Evolutionary conservation across 2,329 filamentous ascomycete genomes (phyloP), one percentile per base, ranked within the genome.

Genomic region (Aspergillus melleus): DNA sequence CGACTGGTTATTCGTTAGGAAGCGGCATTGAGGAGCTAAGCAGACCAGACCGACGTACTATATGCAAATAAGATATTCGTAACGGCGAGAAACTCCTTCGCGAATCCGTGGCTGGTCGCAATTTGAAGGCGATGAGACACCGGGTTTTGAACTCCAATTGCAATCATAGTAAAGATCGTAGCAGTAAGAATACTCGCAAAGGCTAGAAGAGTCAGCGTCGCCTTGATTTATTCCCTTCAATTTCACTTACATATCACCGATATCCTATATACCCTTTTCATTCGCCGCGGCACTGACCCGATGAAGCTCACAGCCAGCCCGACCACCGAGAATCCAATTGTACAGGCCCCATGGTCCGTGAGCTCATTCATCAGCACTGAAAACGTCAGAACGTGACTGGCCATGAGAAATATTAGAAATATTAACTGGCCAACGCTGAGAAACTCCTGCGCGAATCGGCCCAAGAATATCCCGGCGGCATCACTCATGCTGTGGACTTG

Each of bases 41-140:
- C 4, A 6, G 19, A 42, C 16, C 16, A 1, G 2, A 30, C 5
- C 20, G 22, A 4, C 2, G 11, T 66, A 72, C 86, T 80, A 76
- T 88, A 91, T 57, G 89, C 88, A 59, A 91, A 86, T 57, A 90
- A 80, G 58, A 91, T 90, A 75, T 90, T 90, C 66, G 80, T 82
- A 56, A 89, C 81, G 12, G 85, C 81, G 49, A 86, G 79, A 68
- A 89, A 88, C 12, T 78, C 85, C 19, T 83, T 78, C 29, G 79
- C 76, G 59, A 89, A 80, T 24, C 71, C 76, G 2, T 82, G 67
- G 2, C 78, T 65, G 6, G 72, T 73, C 4, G 76, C 74, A 12
- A 72, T 71, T 12, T 75, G 64, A 3, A 70, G 68, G 9, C 36
- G 36, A n/a, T 42, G 71, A 68, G 29, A 70, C 61, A 32, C 75